Evolutionary conservation across 1,284 basidiomycete species (phyloP), one percentile per base, ranked within the genome.

Genomic region (Pisolithus thermaeus): DNA sequence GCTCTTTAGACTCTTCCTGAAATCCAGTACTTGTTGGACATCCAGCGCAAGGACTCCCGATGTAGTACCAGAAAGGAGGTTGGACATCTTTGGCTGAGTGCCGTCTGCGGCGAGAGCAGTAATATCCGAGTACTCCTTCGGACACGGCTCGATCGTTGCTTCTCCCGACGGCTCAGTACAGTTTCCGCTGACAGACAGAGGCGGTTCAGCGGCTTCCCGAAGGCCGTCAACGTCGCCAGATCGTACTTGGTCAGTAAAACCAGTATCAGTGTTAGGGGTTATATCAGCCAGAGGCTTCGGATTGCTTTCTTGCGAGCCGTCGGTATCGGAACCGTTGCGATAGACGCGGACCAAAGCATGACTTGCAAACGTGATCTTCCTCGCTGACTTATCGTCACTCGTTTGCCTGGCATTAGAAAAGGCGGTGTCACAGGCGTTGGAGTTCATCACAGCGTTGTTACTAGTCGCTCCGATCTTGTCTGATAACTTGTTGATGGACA

Each of bases 341-440:
- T 64, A 64, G n/a, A 67, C 58, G 8, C 58, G 41, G 42, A 64
- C 51, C 18, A 49, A 55, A 41, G 65, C 65, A 16, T 56, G 61
- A 32, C 63, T 38, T 30, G 65, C 65, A 42, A 64, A 64, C 25
- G 56, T 59, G 36, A 66, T 64, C 50, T 64, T 67, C 52, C 61
- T 64, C 16, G 55, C 65, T 2, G 58, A 55, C 55, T 63, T 67
- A 45, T 52, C 57, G 52, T 50, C 7, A 4, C 53, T 41, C 18
- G 45, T 39, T 25, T 43, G 23, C 14, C 28, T 22, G 20, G 9
- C 23, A 41, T 25, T 23, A 41, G 39, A 41, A 41, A 22, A 6
- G 1, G 42, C 23, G 5, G 42, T 28, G 42, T 43, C 16, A 14
- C 27, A 18, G 16, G 16, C n/a, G 22, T 11, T 25, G 11, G 9